Conservation (phyloP, 1,284 basidiomycete species). For the Ganoderma lingzhi region DNA sequence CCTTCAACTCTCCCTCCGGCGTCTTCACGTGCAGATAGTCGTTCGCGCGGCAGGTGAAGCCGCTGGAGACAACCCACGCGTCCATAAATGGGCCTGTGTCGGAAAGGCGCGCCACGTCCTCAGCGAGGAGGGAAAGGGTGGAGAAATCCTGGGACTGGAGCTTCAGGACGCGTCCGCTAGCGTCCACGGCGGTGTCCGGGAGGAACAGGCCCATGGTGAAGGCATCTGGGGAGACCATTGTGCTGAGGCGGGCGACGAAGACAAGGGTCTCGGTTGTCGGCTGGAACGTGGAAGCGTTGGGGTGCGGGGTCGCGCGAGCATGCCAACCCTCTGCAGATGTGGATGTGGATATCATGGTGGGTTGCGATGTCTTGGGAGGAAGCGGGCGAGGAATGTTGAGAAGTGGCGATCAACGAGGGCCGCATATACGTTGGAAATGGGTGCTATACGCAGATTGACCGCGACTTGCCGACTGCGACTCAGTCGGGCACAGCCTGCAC, state of each 20-base stretch:
- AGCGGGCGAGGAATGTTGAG: not conserved
- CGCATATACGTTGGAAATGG: not conserved
- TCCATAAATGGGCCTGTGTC: not conserved
- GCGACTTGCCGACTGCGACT: not conserved
- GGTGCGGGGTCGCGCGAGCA: not conserved
- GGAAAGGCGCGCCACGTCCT: not conserved
- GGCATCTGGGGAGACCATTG: not conserved
- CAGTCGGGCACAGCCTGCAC: not conserved
- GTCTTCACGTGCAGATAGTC: not conserved
- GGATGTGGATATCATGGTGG: conserved; percentile 1
- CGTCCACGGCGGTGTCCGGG: not conserved
- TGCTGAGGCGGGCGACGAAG: not conserved
- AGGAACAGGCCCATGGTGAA: not conserved
- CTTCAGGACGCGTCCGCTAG: not conserved
- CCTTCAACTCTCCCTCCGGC: not conserved
- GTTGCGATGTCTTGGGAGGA: not conserved
- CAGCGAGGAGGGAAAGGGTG: not conserved
- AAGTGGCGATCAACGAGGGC: not conserved
- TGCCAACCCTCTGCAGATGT: not conserved
- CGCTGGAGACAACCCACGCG: not conserved
- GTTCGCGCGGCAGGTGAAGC: not conserved
- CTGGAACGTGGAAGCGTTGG: not conserved
- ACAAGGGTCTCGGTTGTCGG: not conserved
- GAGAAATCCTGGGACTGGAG: not conserved
- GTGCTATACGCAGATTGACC: not conserved